These are phyloP conservation scores for Suillus paluster DNA, from an alignment of 768 basidiomycete species.

Conservation along the genomic window DNA sequence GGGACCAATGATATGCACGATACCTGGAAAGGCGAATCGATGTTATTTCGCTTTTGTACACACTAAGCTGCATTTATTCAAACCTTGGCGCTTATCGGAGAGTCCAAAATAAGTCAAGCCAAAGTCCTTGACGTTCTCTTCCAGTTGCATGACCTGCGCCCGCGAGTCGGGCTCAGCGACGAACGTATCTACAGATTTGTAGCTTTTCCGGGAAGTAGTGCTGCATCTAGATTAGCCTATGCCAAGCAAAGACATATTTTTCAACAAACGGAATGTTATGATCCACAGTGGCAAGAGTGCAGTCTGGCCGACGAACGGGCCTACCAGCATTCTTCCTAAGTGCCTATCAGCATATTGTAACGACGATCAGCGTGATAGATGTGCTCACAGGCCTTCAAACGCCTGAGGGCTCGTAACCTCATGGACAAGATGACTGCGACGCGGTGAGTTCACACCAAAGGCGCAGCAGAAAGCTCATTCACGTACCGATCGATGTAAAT, in stretches of 20 bases:
- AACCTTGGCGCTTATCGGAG: slow-evolving; percentile 87
- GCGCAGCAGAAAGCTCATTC: background rate
- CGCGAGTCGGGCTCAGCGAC: slow-evolving; percentile 86
- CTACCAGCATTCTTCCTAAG: slow-evolving; percentile 72
- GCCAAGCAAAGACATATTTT: slow-evolving; percentile 1
- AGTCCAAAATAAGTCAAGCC: slow-evolving; percentile 92
- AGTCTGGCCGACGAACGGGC: slow-evolving; percentile 82
- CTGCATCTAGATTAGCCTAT: slow-evolving; percentile 38
- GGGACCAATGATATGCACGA: slow-evolving; percentile 89
- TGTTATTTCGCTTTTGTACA: background rate
- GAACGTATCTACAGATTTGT: slow-evolving; percentile 70
- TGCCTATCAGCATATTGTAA: slow-evolving; percentile 16
- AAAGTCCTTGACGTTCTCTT: slow-evolving; percentile 91
- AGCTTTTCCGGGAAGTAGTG: slow-evolving; percentile 75
- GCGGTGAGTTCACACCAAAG: background rate
- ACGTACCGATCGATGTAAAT: slow-evolving; percentile 82
- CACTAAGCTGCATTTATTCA: slow-evolving; percentile 9
- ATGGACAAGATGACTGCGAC: slow-evolving; percentile 65
- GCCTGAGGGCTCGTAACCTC: slow-evolving; percentile 96
- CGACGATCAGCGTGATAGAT: background rate
- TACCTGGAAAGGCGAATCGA: slow-evolving; percentile 48
- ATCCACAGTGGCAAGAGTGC: slow-evolving; percentile 88
- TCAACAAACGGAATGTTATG: slow-evolving; percentile 81
- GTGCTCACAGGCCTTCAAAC: slow-evolving; percentile 79
- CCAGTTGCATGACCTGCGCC: slow-evolving; percentile 80